Evolutionary conservation across 1,284 basidiomycete species (phyloP).

Genomic region (Athelia sp.): DNA sequence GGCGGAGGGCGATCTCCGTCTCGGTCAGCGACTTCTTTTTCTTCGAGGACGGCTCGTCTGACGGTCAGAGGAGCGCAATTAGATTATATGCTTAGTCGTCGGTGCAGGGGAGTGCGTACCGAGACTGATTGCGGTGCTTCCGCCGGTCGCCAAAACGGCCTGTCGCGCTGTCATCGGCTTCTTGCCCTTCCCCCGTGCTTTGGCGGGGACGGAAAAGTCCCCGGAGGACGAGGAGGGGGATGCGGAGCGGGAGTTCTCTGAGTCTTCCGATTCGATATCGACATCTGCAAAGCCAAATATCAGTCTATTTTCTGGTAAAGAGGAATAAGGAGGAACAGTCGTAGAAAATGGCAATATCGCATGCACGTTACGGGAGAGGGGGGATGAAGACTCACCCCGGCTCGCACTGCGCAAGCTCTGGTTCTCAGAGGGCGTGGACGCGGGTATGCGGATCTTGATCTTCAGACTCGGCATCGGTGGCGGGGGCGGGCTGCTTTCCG

Average conservation of each 20-base stretch:
- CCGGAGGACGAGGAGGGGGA: conserved; percentile 23
- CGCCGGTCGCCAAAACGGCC: conserved; percentile 64
- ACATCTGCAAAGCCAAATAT: conserved; percentile 22
- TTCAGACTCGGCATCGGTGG: conserved; percentile 41
- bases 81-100: conserved; percentile 33
- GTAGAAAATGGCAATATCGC: conserved; percentile 21
- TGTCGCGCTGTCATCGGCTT: conserved; percentile 66
- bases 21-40: conserved; percentile 84
- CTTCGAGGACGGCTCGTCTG: conserved; percentile 15
- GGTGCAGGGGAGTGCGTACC: conserved; percentile 27
- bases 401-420: conserved; percentile 34
- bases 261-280: conserved; percentile 52
- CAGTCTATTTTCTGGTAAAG: conserved; percentile 13
- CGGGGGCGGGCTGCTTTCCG: conserved; percentile 15
- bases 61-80: conserved; percentile 9
- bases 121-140: conserved; percentile 60
- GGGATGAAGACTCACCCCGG: conserved; percentile 20
- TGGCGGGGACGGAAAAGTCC: conserved; percentile 7
- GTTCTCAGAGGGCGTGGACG: conserved; percentile 33
- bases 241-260: conserved; percentile 32
- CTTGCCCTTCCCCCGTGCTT: conserved; percentile 19
- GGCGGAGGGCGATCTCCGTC: conserved; percentile 72
- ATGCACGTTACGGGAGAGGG: conserved; percentile 14
- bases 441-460: conserved; percentile 60
- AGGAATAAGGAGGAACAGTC: conserved; percentile 13